phyloP scores from a whole-genome alignment of 495 filamentous ascomycete species.

The Neurospora cerealis region DNA sequence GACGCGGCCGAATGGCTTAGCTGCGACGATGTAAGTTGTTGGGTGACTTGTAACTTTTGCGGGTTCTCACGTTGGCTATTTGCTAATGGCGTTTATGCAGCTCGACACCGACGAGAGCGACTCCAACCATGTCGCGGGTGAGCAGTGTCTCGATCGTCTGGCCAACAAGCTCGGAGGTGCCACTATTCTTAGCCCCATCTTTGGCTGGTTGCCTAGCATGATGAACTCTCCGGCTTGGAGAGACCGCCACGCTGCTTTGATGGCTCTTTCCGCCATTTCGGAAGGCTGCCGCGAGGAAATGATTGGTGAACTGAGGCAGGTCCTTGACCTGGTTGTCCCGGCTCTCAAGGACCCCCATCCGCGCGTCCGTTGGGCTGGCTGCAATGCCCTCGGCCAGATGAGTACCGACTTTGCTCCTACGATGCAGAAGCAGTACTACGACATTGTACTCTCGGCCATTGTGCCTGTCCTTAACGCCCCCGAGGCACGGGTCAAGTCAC shows the following conservation, averaged over 20 bases:
- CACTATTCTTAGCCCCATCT: conserved; percentile 83
- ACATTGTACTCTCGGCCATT: conserved; percentile 74
- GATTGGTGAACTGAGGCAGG: conserved; percentile 87
- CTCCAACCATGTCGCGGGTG: conserved; percentile 93
- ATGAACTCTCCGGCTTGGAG: conserved; percentile 92
- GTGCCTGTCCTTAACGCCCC: conserved; percentile 84
- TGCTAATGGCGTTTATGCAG: too few relatives aligned
- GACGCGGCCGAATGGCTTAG: conserved; percentile 90
- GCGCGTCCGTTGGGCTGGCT: conserved; percentile 93
- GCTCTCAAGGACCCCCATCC: conserved; percentile 87
- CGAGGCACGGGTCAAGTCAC: conserved; percentile 91
- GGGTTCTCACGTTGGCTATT: too few relatives aligned
- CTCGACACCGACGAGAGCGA: conserved; percentile 94
- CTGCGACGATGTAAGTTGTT: conserved; percentile 55
- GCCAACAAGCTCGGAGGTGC: conserved; percentile 93
- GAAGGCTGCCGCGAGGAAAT: conserved; percentile 95
- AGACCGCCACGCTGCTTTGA: conserved; percentile 92
- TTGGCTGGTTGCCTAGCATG: conserved; percentile 95
- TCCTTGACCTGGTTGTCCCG: conserved; percentile 86
- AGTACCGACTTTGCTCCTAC: conserved; percentile 98
- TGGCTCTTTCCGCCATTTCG: conserved; percentile 98
- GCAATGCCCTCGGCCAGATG: conserved; percentile 99
- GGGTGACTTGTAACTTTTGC: too few relatives aligned
- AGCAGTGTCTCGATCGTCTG: conserved; percentile 96
- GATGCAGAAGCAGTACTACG: conserved; percentile 95